Evolutionary conservation across 1,284 basidiomycete species (phyloP).

Genomic region (Austroboletus rostrupii): DNA sequence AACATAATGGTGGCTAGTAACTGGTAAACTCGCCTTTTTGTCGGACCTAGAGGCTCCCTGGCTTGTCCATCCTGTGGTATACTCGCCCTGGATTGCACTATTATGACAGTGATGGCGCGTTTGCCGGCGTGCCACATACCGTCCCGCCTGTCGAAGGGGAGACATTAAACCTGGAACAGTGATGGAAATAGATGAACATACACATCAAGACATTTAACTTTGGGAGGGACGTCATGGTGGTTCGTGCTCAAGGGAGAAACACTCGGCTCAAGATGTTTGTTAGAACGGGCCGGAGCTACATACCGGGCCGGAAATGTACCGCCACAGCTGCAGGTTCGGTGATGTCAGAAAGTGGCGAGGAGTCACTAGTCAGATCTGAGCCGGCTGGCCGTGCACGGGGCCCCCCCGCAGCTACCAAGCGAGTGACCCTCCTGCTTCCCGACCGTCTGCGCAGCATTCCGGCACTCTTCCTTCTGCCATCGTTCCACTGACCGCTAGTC

Average conservation of each 20-base stretch:
- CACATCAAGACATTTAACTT: slow-evolving; percentile 76
- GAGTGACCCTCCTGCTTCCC: slow-evolving; percentile 3
- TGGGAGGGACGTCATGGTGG: slow-evolving; percentile 37
- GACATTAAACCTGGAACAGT: slow-evolving; percentile 5
- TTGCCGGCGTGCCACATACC: slow-evolving; percentile 34
- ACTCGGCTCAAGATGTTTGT: not conserved
- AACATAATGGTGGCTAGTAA: not conserved
- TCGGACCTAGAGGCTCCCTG: slow-evolving; percentile 90
- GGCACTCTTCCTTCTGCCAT: slow-evolving; percentile 1
- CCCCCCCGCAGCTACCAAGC: slow-evolving; percentile 8
- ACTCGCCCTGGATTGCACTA: slow-evolving; percentile 60
- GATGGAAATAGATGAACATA: slow-evolving; percentile 30
- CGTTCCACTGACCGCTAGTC: slow-evolving; percentile 10
- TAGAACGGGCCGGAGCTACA: slow-evolving; percentile 9
- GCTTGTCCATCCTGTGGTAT: slow-evolving; percentile 91
- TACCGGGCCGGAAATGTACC: slow-evolving; percentile 6
- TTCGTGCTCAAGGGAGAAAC: no score
- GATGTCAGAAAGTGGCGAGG: slow-evolving; percentile 25
- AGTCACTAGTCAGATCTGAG: slow-evolving; percentile 1
- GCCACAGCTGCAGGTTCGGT: slow-evolving; percentile 26
- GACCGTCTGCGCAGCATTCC: slow-evolving; percentile 13
- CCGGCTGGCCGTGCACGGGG: slow-evolving; percentile 5
- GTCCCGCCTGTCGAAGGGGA: slow-evolving; percentile 51
- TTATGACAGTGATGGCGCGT: not conserved
- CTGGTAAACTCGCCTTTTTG: slow-evolving; percentile 65